Conservation (phyloP, 148 eudicot species). For the Rhododendron griersonianum region DNA sequence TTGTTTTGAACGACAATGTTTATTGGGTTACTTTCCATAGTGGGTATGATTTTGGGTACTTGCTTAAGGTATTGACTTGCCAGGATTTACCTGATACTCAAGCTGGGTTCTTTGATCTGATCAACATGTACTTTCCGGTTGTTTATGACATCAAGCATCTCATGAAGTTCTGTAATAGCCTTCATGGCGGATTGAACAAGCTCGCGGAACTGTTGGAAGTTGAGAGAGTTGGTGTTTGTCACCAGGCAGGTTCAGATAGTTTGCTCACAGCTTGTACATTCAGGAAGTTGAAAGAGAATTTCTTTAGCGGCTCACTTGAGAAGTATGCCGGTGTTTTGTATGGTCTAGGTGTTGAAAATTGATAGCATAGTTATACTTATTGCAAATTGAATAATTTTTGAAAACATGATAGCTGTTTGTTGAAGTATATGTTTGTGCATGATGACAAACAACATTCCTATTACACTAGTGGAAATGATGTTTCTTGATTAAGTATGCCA, state of each 20-base stretch:
- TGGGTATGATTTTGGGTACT: constrained; percentile 51
- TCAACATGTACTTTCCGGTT: constrained; percentile 34
- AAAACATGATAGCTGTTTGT: background rate
- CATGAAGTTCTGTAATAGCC: constrained; percentile 45
- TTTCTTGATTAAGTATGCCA: background rate
- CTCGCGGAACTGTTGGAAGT: constrained; percentile 48
- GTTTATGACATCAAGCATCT: constrained; percentile 43
- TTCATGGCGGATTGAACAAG: constrained; percentile 50
- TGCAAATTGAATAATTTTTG: background rate
- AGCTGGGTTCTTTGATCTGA: constrained; percentile 34
- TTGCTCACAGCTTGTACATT: constrained; percentile 44
- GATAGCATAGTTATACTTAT: constrained; percentile 7
- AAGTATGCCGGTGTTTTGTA: constrained; percentile 46
- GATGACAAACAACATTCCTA: background rate
- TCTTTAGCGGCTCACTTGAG: constrained; percentile 44
- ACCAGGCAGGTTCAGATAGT: constrained; percentile 57
- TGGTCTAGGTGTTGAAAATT: constrained; percentile 39
- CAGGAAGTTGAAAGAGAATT: constrained; percentile 46
- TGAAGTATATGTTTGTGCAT: background rate
- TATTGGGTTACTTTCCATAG: constrained; percentile 52
- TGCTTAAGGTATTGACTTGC: constrained; percentile 49
- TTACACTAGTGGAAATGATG: background rate
- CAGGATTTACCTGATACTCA: constrained; percentile 36
- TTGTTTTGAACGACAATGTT: constrained; percentile 40
- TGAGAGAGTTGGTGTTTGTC: constrained; percentile 45